Conservation (phyloP, 148 eudicot species). For the Vaccinium myrtillus region DNA sequence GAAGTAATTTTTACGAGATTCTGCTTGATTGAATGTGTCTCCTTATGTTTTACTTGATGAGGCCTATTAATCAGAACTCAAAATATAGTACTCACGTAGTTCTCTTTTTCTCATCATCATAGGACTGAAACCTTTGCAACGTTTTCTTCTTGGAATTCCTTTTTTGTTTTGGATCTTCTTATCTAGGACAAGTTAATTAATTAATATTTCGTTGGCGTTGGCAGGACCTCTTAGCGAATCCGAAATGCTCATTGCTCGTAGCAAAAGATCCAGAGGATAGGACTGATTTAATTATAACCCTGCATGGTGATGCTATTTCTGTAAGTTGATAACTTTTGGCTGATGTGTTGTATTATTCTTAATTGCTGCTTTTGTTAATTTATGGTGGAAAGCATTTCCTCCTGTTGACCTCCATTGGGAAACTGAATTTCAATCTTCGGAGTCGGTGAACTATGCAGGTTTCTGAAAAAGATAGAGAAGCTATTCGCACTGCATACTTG, state of each 20-base stretch:
- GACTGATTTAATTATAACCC: conserved; percentile 81
- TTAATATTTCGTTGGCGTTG: conserved; percentile 18
- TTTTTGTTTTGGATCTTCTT: background rate
- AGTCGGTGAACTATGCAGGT: conserved; percentile 43
- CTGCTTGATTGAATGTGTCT: background rate
- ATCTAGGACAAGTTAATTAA: background rate
- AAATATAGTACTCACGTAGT: background rate
- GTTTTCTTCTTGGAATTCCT: background rate
- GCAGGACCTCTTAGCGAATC: conserved; percentile 84
- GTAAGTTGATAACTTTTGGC: conserved; percentile 43
- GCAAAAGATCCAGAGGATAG: conserved; percentile 95
- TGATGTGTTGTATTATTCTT: background rate
- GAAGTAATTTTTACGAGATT: background rate
- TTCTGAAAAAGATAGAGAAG: conserved; percentile 53
- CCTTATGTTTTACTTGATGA: background rate
- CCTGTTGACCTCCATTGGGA: background rate
- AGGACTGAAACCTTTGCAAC: background rate
- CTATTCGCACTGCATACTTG: conserved; percentile 66
- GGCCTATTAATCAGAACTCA: background rate
- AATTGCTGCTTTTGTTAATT: background rate
- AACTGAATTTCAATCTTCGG: background rate
- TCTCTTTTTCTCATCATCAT: background rate
- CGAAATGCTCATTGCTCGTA: conserved; percentile 84
- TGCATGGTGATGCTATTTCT: conserved; percentile 87
- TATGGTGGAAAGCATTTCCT: background rate